Evolutionary conservation across 352 stramenopile genomes (phyloP), one percentile per base, ranked within the genome.

Genomic region (Phytopythium oedochilum): DNA sequence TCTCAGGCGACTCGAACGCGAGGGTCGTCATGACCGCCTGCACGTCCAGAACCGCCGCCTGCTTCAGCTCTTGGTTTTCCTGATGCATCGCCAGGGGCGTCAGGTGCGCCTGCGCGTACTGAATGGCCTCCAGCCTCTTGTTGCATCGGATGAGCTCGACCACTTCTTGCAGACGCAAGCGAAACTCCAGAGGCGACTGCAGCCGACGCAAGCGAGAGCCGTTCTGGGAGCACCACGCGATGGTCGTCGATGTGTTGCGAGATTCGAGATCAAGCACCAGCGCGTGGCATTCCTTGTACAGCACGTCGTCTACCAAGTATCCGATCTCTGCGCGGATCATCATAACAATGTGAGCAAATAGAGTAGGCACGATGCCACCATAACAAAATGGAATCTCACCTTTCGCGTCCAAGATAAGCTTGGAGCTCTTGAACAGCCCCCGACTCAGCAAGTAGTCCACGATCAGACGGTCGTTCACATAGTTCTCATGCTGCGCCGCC

Each of bases 1-100:
- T 68, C 42, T 84, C 73, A 0, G 78, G 80, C 1, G 69, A 63
- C 57, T 83, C 69, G 47, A 86, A 90, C 1, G 83, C 80, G 32
- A 93, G 53, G n/a, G 80, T 90, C 11, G 75, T 80, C 80, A 90
- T 91, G 0, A 68, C 83, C 11, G 83, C 67, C 60, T 91, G 78
- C 32, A 93, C 71, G 43, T 79, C 71, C 34, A 71, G 66, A 28
- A 89, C 78, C n/a, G 83, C 83, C 36, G 60, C 55, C 56, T 83
- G 70, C 49, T 76, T 73, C 18, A 73, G 49, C 0, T 66, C 58
- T 31, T 75, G 56, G 34, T 88, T 70, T 40, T 94, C 83, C 2
- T 77, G 63, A 50, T 88, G 81, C 60, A 90, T 68, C 4, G 78
- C 81, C 23, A 90, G 67, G 2, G 81, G 79, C 12, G 79, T 86